Evolutionary conservation across 306 rosid genomes (phyloP), one percentile per base, ranked within the genome.

Genomic region (Citrullus amarus): DNA sequence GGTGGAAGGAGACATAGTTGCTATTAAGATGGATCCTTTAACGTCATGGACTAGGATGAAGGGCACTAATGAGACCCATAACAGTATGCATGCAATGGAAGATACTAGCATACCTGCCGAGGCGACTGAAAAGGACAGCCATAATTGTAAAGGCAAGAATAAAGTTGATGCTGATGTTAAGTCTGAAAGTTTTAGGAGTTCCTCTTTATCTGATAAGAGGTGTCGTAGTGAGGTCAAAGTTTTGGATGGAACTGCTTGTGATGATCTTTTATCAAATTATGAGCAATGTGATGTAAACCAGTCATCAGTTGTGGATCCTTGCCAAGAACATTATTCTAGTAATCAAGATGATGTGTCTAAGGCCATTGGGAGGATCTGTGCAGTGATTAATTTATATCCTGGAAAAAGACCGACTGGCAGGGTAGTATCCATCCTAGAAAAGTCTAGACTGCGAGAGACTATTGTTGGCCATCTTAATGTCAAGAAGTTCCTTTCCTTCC

Each of bases 1-100:
- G 97, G 86, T 92, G 81, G 97, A 95, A 84, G 97, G 98, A 48
- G 98, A 95, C 81, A 81, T 85, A 70, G 97, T 95, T 75, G 97
- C 87, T 18, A 59, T 95, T 41, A 89, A 78, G 88, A 60, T 92
- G 79, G 96, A 92, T 79, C 93, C 93, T 71, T 79, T 88, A 67
- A 38, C 90, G 43, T 81, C 78, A 66, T 95, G 98, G 97, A 83
- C 90, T 46, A 87, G 80, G 88, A 92, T 91, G 92, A 95, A 92
- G 82, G 97, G 97, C 73, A 56, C 88, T 46, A 88, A 76, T 11
- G 89, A 79, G 59, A 61, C 58, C 53, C 51, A 72, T 70, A 86
- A 78, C 82, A 85, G 73, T 82, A 73, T 85, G 50, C 86, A 84
- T 44, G 71, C 77, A 20, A 80, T 50, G 41, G 92, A 89, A 78